Base-by-base conservation (phyloP, 345 rosid genomes). In the Bruguiera sexangula region DNA sequence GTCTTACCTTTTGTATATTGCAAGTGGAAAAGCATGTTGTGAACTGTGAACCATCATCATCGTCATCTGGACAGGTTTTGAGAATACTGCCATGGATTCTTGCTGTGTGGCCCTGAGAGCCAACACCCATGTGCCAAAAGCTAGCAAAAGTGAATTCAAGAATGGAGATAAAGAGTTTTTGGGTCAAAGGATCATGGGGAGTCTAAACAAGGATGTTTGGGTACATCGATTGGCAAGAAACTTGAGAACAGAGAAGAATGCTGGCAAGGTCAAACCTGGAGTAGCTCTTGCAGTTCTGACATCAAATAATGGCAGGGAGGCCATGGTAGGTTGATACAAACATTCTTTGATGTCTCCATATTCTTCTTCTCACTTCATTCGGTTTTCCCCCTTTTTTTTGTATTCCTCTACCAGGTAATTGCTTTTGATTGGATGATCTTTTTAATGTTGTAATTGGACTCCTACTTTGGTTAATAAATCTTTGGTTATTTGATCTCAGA, bases 281-380 rank as follows among this genome's bases (percentile, higher is more conserved):
- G 80, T 79, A 75, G 84, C 85, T 73, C 80, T 24, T 62, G 84
- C 97, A 8, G 70, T 94, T 76, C 79, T 91, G 56, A 91, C 97
- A 65, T 87, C 98, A 52, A 71, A 80, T 53, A 83, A 72, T 69
- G 78, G 85, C 64, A 76, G 72, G 63, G 97, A 85, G 61, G 58
- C 89, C 54, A 66, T 86, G 87, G 98, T 87, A 72, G 71, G 86
- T 70, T 66, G 48, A 65, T 19, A 24, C 48, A 26, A 4, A 63
- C 32, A 22, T 50, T 71, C 37, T 57, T 65, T 66, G 59, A 34
- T 1, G 24, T 31, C 43, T 63, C 48, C 64, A 52, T 21, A 36
- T 26, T 37, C 36, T 39, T 57, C 51, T 21, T 76, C 57, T 60
- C 24, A 8, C 59, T 21, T 19, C 51, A 58, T 50, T 11, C 51